Conservation (phyloP, 2,329 filamentous ascomycete genomes). For the Penicillium sp. region DNA sequence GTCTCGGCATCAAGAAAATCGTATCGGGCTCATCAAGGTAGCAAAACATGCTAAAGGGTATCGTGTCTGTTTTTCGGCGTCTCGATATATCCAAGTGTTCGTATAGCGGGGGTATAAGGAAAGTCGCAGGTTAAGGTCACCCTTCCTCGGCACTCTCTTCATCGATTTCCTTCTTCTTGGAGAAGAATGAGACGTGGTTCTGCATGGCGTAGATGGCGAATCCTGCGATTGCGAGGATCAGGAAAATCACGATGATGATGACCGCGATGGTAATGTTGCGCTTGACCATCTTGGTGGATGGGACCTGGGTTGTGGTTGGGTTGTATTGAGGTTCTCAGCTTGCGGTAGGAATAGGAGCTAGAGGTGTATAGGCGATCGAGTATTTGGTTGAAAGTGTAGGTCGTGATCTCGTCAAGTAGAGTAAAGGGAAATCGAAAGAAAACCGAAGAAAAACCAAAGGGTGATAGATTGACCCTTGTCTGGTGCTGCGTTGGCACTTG, state of each 20-base stretch:
- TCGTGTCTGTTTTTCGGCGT: conserved; percentile 5
- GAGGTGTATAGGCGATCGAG: background rate
- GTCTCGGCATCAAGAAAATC: background rate
- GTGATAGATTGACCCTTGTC: background rate
- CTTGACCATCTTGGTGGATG: conserved; percentile 36
- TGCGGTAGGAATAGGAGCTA: background rate
- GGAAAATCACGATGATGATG: conserved; percentile 48
- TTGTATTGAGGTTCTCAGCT: background rate
- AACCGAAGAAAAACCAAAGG: background rate
- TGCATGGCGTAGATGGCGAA: conserved; percentile 36
- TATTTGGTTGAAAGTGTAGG: background rate
- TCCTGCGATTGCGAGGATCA: conserved; percentile 43
- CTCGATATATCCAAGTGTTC: background rate
- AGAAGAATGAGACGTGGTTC: conserved; percentile 32
- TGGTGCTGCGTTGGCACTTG: background rate
- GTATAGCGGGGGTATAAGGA: background rate
- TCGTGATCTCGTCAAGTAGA: background rate
- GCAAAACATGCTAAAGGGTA: conserved; percentile 4
- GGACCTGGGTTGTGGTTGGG: conserved; percentile 3
- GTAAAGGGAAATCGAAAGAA: background rate
- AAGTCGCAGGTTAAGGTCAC: conserved; percentile 1
- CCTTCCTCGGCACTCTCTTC: conserved; percentile 30
- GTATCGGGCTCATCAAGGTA: background rate
- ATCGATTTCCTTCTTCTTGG: conserved; percentile 27
- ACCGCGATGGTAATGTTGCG: conserved; percentile 48